Evolutionary conservation across 768 basidiomycete species (phyloP), one percentile per base, ranked within the genome.

Genomic region (Tulasnella sp.): DNA sequence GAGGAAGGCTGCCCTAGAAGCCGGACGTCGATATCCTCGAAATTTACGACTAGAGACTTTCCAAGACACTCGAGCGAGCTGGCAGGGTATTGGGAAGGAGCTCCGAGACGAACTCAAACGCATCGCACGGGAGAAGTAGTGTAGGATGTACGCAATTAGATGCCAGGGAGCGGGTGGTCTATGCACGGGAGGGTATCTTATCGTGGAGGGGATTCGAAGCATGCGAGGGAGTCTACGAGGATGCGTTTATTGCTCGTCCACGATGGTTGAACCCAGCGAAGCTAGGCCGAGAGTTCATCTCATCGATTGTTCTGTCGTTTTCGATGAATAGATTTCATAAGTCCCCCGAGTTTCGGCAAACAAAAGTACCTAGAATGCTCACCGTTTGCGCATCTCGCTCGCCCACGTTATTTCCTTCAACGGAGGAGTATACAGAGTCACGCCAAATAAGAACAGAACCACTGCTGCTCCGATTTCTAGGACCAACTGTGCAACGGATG

Each of bases 321-420:
- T n/a, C n/a, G n/a, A 39, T 63, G 19, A 72, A 40, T 29, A 36
- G 17, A 59, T 14, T 2, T 36, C 41, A 71, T 34, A 6, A 69
- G 65, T 72, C 69, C 6, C 19, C 4, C 16, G 36, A 39, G 40
- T 11, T 37, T 40, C 29, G 17, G 65, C 47, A 72, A 41, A n/a
- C 29, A 34, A 35, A 73, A n/a, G 35, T 69, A 71, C 8, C n/a
- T 42, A 70, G 44, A n/a, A 67, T 62, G 63, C 87, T 75, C 76
- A 92, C 92, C 89, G 84, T 77, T 85, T 88, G 76, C 85, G 86
- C 92, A 94, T 94, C 80, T 95, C 92, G 76, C 90, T 92, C 19
- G 91, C 86, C 93, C 92, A 95, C 39, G 90, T 89, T 73, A 94
- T 91, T 76, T 93, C 90, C 76, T 89, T 91, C 39, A 94, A 80